Conservation (phyloP, 1,139 yeast genomes). For the Diutina rugosa region DNA sequence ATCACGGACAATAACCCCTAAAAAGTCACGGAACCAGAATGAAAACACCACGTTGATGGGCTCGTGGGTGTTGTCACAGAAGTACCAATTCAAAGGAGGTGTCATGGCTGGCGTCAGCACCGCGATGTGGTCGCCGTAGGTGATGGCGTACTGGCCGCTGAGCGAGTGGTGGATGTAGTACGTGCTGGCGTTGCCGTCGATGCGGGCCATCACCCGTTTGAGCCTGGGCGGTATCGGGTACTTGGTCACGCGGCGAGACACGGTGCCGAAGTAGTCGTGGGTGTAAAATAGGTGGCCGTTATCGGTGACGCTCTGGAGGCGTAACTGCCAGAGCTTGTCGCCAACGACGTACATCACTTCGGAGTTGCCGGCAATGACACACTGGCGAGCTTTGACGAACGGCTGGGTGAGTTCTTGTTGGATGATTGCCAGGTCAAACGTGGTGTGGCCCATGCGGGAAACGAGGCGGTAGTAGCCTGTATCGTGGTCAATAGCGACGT, state of each 20-base stretch:
- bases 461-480: background rate
- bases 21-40: background rate
- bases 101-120: background rate
- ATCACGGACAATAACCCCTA: background rate
- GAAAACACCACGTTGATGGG: background rate
- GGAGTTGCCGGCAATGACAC: background rate
- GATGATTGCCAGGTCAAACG: background rate
- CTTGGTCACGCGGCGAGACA: background rate
- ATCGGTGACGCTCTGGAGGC: background rate
- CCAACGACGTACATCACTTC: background rate
- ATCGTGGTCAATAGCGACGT: background rate
- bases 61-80: background rate
- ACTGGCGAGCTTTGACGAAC: background rate
- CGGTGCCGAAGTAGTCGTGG: background rate
- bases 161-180: background rate
- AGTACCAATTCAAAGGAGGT: background rate
- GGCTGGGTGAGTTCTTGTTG: background rate
- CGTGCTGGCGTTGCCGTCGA: background rate
- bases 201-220: background rate
- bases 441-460: background rate
- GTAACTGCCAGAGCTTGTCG: background rate
- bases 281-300: background rate
- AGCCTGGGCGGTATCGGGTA: background rate
- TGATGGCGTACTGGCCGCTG: background rate
- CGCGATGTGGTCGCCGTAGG: background rate